Conservation (phyloP, 176 grass and related monocot genomes). For the Areca catechu region DNA sequence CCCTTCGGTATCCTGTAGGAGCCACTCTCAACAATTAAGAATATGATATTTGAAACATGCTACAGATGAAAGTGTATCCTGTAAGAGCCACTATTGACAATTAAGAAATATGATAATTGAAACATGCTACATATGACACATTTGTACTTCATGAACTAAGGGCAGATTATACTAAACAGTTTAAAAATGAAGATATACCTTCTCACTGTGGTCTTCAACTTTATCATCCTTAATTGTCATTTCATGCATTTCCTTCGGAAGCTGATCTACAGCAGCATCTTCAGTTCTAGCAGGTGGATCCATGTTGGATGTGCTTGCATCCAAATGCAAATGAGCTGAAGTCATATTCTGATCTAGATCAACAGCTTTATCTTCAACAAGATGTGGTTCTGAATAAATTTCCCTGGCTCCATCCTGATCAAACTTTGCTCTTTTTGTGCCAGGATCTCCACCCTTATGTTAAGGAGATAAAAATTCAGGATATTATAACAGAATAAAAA, state of each 20-base stretch:
- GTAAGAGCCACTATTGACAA: background rate
- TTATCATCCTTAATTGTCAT: conserved; percentile 92
- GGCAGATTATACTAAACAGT: background rate
- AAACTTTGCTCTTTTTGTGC: conserved; percentile 76
- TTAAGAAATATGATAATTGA: no score
- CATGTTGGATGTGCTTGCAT: conserved; percentile 64
- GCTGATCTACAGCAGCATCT: conserved; percentile 58
- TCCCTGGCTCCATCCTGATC: conserved; percentile 60
- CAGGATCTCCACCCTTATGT: conserved; percentile 68
- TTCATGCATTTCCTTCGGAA: conserved; percentile 79
- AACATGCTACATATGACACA: background rate
- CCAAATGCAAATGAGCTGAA: conserved; percentile 42
- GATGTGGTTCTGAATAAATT: conserved; percentile 48
- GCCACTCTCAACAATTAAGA: background rate
- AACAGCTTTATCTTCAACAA: conserved; percentile 34
- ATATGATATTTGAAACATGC: background rate
- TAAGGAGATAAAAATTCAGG: background rate
- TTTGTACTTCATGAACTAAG: background rate
- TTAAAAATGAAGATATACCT: conserved; percentile 21
- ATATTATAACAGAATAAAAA: no score
- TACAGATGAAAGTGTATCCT: conserved; percentile 27
- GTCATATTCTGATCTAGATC: conserved; percentile 31
- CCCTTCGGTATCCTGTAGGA: conserved; percentile 47
- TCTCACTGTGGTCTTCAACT: conserved; percentile 41
- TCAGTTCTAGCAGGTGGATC: conserved; percentile 43